A percentile compares a stretch with the other conserved stretches of the same genome.
These are phyloP conservation scores for Saccharomycopsis fibuligera DNA, from an alignment of 805 yeast species.

Conservation along the genomic window DNA sequence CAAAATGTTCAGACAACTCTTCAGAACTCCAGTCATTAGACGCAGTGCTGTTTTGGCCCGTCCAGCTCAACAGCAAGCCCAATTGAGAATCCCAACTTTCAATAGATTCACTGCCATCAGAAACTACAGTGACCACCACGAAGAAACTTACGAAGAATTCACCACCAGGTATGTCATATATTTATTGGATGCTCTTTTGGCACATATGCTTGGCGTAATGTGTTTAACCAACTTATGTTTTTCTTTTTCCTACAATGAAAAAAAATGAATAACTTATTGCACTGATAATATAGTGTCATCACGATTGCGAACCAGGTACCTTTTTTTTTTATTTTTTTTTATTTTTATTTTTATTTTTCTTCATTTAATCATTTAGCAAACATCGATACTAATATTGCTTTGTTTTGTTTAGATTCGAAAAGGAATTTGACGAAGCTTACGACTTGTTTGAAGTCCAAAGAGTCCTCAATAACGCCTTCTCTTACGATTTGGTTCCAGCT, in stretches of 20 bases:
- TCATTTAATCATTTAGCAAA: too few species aligned
- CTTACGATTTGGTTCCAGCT: conserved; percentile 97
- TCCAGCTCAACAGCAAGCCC: background rate
- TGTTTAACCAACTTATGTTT: too few species aligned
- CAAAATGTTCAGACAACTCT: conserved; percentile 16
- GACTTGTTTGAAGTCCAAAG: conserved; percentile 84
- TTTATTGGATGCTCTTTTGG: too few species aligned
- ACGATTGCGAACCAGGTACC: too few species aligned
- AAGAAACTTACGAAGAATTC: conserved; percentile 93
- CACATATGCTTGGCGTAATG: too few species aligned
- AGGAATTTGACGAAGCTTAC: conserved; percentile 92
- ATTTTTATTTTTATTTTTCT: too few species aligned
- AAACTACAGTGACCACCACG: conserved; percentile 78
- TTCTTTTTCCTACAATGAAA: too few species aligned
- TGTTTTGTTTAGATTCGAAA: conserved; percentile 78
- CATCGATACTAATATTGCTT: too few species aligned
- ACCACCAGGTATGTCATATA: conserved; percentile 54
- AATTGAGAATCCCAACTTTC: conserved; percentile 5
- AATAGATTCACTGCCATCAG: conserved; percentile 34
- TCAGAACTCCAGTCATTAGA: conserved; percentile 9
- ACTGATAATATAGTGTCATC: too few species aligned
- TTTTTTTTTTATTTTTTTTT: too few species aligned
- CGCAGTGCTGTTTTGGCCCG: conserved; percentile 6
- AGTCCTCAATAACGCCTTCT: conserved; percentile 94
- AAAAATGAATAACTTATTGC: too few species aligned